These are phyloP conservation scores for Aspergillus neoniger DNA, from an alignment of 2,329 filamentous ascomycete genomes.

Conservation along the genomic window DNA sequence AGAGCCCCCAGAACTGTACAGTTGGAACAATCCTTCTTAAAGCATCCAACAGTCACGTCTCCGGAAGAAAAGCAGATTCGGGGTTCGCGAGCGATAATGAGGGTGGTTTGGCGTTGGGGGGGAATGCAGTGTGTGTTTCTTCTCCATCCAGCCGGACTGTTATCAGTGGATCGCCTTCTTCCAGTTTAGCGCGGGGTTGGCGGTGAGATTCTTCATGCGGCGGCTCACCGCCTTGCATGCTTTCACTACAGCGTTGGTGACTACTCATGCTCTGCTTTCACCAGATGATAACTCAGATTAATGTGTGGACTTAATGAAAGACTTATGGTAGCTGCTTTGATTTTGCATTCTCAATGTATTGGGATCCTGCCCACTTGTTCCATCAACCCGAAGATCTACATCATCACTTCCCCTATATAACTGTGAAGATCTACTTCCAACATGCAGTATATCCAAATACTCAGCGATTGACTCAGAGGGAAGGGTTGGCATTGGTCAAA, in stretches of 20 bases:
- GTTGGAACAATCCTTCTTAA: slow-evolving; percentile 19
- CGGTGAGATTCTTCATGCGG: slow-evolving; percentile 20
- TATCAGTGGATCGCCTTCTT: slow-evolving; percentile 27
- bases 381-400: background rate
- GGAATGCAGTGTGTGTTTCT: slow-evolving; percentile 25
- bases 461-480: background rate
- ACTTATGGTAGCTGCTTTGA: too few relatives aligned
- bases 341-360: too few relatives aligned
- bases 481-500: slow-evolving; percentile 31
- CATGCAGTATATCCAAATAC: background rate
- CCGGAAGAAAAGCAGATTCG: background rate
- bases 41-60: slow-evolving; percentile 15
- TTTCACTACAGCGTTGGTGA: background rate
- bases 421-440: background rate
- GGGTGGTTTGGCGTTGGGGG: slow-evolving; percentile 6
- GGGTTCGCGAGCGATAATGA: background rate
- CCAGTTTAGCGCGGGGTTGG: slow-evolving; percentile 32
- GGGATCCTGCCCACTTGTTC: too few relatives aligned
- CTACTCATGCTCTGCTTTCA: background rate
- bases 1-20: slow-evolving; percentile 28
- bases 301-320: too few relatives aligned
- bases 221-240: slow-evolving; percentile 23
- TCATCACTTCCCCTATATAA: slow-evolving; percentile 8
- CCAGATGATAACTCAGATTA: background rate
- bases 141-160: slow-evolving; percentile 21